Conservation (phyloP, 306 rosid genomes). For the Medicago truncatula region MtrunA17r5.0-ANR NC_053044.1:48831001-48831500, state of each 20-base stretch:
- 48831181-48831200: not conserved
- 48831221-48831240: slow-evolving; percentile 70
- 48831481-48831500: slow-evolving; percentile 53
- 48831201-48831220: slow-evolving; percentile 80
- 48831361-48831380: not conserved
- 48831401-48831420: not conserved
- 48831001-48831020: not conserved
- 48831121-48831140: not conserved
- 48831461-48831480: not conserved
- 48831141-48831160: not conserved
- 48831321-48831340: not conserved
- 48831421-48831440: not conserved
- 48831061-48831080: slow-evolving; percentile 87
- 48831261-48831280: no score
- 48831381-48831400: not conserved
- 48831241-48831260: slow-evolving; percentile 62
- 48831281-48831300: not conserved
- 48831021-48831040: not conserved
- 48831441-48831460: not conserved
- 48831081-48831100: slow-evolving; percentile 79
- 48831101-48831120: not conserved
- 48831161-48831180: not conserved
- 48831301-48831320: not conserved
- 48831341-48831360: not conserved
- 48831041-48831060: no score